Base-by-base conservation (phyloP, 768 basidiomycete species). In the Rhizopogon vulgaris region DNA sequence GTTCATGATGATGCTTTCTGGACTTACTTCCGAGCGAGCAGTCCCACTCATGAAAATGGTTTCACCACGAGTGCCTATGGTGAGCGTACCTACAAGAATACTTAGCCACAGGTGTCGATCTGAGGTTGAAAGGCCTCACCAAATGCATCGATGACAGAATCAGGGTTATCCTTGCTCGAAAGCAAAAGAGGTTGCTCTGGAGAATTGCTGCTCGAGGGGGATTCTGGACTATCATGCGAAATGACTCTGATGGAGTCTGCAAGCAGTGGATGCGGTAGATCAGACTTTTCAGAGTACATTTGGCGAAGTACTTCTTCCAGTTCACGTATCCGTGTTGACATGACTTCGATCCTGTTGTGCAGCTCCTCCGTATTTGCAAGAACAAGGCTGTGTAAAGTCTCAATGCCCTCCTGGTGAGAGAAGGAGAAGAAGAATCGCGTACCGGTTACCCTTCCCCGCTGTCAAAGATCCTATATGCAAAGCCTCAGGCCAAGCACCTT, bases 311-410 rank as follows among this genome's bases (percentile, higher is more conserved):
- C 84, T 15, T 71, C 72, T 64, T 89, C 86, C 0, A 87, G 76
- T 39, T 78, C 75, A 28, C 77, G 78, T 50, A 83, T 79, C n/a
- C 84, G 79, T 5, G 69, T 61, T 40, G 73, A 68, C 41, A 85
- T 71, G 0, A 64, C 60, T 37, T 83, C 84, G 6, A 87, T 81
- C 56, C 78, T 77, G 46, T 79, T 78, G 63, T 89, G 84, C 7
- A 89, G 72, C 52, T 89, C 84, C 56, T 82, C 80, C 1, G 84
- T 87, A 58, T 83, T 82, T 22, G 87, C 76, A 24, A 88, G 75
- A 25, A 86, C 69, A 51, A 84, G 70, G 24, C 81, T 80, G 37
- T 48, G n/a, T 25, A 15, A 25, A 12, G 2, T 41, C 24, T 42
- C 46, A 43, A 45, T 17, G 22, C 14, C 10, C 22, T 32, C 32